These are phyloP conservation scores for Volvariella surrecta DNA, from an alignment of 1,284 basidiomycete genomes.

Conservation along the genomic window DNA sequence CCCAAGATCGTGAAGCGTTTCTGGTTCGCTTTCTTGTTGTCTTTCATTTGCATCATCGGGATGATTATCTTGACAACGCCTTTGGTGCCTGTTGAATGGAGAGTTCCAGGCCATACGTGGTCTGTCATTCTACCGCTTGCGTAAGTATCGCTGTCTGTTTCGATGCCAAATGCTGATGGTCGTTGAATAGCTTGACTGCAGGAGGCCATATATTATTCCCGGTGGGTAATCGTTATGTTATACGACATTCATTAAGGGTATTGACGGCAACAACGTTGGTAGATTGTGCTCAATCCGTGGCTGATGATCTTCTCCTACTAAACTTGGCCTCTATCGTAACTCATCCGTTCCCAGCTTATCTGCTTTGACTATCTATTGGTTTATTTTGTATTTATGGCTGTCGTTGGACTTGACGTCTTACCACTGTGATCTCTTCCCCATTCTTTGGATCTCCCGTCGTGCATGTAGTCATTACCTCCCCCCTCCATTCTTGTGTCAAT, in stretches of 20 bases:
- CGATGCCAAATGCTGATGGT: neutral
- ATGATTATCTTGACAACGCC: constrained; percentile 49
- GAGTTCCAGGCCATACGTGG: constrained; percentile 51
- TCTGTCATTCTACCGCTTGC: constrained; percentile 62
- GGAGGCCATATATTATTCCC: constrained; percentile 65
- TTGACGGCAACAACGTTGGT: constrained; percentile 8
- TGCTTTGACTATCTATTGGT: no score
- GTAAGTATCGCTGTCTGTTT: constrained; percentile 26
- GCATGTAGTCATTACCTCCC: no score
- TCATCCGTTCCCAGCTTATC: no score
- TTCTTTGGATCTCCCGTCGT: no score
- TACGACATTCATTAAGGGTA: constrained; percentile 7
- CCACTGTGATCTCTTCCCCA: no score
- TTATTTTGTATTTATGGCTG: no score
- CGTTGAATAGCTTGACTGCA: constrained; percentile 37
- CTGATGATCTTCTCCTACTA: constrained; percentile 64
- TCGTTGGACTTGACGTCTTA: no score
- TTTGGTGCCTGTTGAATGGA: constrained; percentile 53
- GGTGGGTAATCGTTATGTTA: constrained; percentile 26
- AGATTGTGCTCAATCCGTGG: constrained; percentile 70
- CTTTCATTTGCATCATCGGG: constrained; percentile 32
- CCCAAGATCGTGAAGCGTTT: constrained; percentile 74
- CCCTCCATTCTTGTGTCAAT: no score
- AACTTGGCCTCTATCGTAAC: no score
- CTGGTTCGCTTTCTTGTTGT: constrained; percentile 54